Percentiles rank a stretch among this genome's conserved stretches.
Evolutionary conservation across 2,329 filamentous ascomycete species (phyloP).

Genomic region (Trichophyton simii): DNA sequence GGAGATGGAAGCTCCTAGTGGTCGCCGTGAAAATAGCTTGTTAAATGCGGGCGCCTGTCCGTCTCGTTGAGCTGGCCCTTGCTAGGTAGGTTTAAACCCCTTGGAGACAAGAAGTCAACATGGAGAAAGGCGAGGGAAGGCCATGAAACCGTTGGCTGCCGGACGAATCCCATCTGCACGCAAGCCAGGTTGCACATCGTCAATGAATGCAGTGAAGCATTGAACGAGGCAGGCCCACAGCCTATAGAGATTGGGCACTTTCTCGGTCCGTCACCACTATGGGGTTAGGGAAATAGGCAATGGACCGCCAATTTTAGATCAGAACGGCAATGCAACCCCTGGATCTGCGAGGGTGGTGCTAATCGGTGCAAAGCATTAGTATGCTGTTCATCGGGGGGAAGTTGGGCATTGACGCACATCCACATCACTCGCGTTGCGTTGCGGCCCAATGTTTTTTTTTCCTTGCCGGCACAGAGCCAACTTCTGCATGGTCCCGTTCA

Average conservation of each 20-base stretch:
- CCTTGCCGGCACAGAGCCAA: background rate
- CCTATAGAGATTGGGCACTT: conserved; percentile 1
- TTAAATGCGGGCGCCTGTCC: background rate
- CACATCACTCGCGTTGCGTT: conserved; percentile 4
- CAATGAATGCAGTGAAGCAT: conserved; percentile 1
- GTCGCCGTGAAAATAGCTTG: conserved; percentile 1
- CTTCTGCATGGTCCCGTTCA: conserved; percentile 2
- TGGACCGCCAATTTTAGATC: background rate
- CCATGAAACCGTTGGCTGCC: background rate
- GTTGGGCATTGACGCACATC: conserved; percentile 5
- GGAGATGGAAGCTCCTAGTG: background rate
- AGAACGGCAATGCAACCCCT: conserved; percentile 1
- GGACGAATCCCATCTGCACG: background rate
- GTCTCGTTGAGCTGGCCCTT: background rate
- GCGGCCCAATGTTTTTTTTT: conserved; percentile 3
- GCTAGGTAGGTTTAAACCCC: background rate
- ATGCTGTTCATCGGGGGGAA: conserved; percentile 1
- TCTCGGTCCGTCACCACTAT: background rate
- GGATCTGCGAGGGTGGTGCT: conserved; percentile 1
- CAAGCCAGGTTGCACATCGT: background rate
- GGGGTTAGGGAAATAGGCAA: background rate
- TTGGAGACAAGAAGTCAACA: background rate
- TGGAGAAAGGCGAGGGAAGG: background rate
- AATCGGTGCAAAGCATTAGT: background rate
- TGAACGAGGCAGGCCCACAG: background rate